Conservation (phyloP, 2,329 filamentous ascomycete genomes). For the Claviceps sp. region DNA sequence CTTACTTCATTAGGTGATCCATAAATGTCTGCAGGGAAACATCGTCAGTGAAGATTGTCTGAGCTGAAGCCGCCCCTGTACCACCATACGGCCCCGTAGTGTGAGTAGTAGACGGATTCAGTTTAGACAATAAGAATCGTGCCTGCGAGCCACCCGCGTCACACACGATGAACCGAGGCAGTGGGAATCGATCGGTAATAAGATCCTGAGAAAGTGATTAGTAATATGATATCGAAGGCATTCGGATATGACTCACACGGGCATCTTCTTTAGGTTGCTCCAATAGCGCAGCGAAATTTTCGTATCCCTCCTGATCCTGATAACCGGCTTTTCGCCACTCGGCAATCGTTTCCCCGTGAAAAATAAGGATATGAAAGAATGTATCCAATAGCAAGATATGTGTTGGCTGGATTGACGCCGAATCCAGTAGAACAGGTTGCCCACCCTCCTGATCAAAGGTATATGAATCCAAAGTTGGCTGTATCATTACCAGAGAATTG, state of each 20-base stretch:
- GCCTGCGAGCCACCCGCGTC: slow-evolving; percentile 97
- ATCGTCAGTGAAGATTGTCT: slow-evolving; percentile 98
- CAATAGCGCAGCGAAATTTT: slow-evolving; percentile 80
- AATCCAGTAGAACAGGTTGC: slow-evolving; percentile 88
- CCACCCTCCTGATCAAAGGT: slow-evolving; percentile 91
- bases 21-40: slow-evolving; percentile 97
- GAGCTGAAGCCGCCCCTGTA: slow-evolving; percentile 70
- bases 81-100: slow-evolving; percentile 87
- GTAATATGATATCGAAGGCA: neutral
- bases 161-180: slow-evolving; percentile 95
- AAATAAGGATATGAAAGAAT: slow-evolving; percentile 99
- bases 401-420: slow-evolving; percentile 86
- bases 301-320: slow-evolving; percentile 94
- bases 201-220: slow-evolving; percentile 52
- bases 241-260: slow-evolving; percentile 45
- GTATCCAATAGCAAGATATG: slow-evolving; percentile 92
- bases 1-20: slow-evolving; percentile 98
- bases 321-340: slow-evolving; percentile 98
- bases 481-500: slow-evolving; percentile 97
- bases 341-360: slow-evolving; percentile 94
- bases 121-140: slow-evolving; percentile 89
- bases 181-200: slow-evolving; percentile 93
- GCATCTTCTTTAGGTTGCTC: slow-evolving; percentile 96
- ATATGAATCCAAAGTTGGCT: slow-evolving; percentile 93
- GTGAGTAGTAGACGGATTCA: slow-evolving; percentile 95